Conservation (phyloP, 345 rosid genomes). For the Eucalyptus regnans region DNA sequence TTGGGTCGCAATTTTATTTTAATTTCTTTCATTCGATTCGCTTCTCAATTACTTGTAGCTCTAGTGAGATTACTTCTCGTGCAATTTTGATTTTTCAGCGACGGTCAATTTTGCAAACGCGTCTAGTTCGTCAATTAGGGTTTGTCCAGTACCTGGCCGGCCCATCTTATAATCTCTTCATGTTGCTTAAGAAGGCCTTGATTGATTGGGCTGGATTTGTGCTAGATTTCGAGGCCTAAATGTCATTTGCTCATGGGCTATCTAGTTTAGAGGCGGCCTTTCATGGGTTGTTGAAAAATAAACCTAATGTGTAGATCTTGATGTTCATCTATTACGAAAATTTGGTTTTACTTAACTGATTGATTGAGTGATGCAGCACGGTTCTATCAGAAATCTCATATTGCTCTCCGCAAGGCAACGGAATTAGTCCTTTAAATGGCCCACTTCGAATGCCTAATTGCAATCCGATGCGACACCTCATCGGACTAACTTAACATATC, state of each 20-base stretch:
- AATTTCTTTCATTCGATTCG: background rate
- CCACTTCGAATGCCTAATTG: background rate
- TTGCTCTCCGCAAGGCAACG: rapidly evolving
- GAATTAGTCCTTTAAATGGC: background rate
- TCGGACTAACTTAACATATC: background rate
- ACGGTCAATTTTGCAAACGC: background rate
- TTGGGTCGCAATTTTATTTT: background rate
- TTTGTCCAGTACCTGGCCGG: background rate
- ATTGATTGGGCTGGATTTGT: background rate
- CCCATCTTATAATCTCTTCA: background rate
- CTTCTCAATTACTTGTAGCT: background rate
- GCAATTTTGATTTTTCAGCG: background rate
- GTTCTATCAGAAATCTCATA: background rate
- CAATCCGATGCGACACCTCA: background rate
- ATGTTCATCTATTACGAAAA: background rate
- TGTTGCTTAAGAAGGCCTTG: background rate
- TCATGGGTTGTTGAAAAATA: background rate
- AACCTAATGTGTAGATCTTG: background rate
- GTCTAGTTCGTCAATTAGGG: background rate
- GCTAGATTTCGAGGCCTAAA: background rate
- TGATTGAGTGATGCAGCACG: background rate
- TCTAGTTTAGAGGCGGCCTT: background rate
- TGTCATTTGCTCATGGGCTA: background rate
- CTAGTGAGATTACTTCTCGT: background rate
- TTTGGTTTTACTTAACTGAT: background rate